Evolutionary conservation across 2,329 filamentous ascomycete genomes (phyloP), one percentile per base, ranked within the genome.

Genomic region (Monilinia fructicola): DNA sequence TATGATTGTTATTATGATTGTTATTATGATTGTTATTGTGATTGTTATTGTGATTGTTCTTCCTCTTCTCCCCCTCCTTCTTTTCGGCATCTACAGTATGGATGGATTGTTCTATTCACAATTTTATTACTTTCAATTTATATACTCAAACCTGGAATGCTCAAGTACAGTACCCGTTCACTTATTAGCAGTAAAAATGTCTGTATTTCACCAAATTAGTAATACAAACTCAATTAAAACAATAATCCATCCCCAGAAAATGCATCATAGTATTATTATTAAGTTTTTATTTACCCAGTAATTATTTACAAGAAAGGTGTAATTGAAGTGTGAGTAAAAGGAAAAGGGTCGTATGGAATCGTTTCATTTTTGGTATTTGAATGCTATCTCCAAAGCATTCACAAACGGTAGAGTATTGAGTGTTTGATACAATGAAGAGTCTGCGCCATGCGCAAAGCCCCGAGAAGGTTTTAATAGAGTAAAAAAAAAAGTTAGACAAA

Each of bases 341-440:
- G 28, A 61, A 61, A 35, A 35, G 53, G 54, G 54, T 65, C 64
- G 64, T 65, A 65, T 65, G 64, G 64, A 65, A 65, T 65, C 64
- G 64, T 65, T 65, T 65, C 54, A 65, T 65, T 61, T 61, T 61
- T 61, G 44, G 58, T 65, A 65, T 65, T 65, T 65, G 64, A 65
- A 60, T 65, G 54, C 64, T 60, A 53, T 65, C 64, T 65, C 46
- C 54, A 65, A 61, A 65, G 64, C 64, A 65, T 61, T 40, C 64
- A 61, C 64, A 42, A 50, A 65, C 31, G 46, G 48, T 59, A 54
- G 62, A 70, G 12, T 50, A 67, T 72, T 68, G 69, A 69, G 70
- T 71, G 69, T 71, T 73, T 66, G 65, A 74, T 71, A 74, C 67
- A 69, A n/a, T 65, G 54, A 70, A 70, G 65, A 59, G 70, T 67